Evolutionary conservation across 345 rosid species (phyloP), one percentile per base, ranked within the genome.

Genomic region (Moricandia moricandioides): DNA sequence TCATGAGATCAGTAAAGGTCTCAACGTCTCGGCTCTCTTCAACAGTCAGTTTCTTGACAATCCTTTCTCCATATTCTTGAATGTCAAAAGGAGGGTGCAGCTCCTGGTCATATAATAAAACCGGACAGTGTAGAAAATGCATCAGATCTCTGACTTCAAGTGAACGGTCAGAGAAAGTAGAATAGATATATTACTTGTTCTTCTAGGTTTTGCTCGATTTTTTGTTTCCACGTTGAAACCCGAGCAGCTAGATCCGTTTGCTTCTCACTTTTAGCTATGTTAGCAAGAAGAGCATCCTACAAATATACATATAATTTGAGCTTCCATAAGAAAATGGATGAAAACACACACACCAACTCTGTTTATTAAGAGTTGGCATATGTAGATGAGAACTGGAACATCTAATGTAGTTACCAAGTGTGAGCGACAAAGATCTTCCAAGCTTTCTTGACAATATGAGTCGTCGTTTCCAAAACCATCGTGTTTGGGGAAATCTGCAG

Each of bases 351-450:
- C 70, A 8, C 12, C 13, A 43, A 75, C 30, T 30, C 8, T 4
- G 6, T 24, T 54, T 21, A 9, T 2, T 7, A 24, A 21, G 2
- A 21, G 24, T 21, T 21, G 24, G 24, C 24, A 21, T 21, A 21
- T 2, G 24, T 21, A 21, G 24, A 21, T 21, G 24, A 21, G 24
- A 62, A 73, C 1, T 11, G 55, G 21, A 12, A 54, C 5, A 62
- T 7, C 7, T 43, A 66, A 30, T 78, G 55, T 74, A 43, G 39
- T 86, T 85, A 95, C 99, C 45, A 95, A 86, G 83, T 95, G 99
- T 72, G 92, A 90, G 52, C 90, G 96, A 74, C 98, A 95, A 57
- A 95, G 97, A 83, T 92, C 98, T 85, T 90, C 98, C 68, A 95
- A 83, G 85, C 85, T 95, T 78, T 86, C 84, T 80, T 83, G 88